These are phyloP conservation scores for Colletotrichum theobromicola DNA, from an alignment of 2,329 filamentous ascomycete species.

Conservation along the genomic window DNA sequence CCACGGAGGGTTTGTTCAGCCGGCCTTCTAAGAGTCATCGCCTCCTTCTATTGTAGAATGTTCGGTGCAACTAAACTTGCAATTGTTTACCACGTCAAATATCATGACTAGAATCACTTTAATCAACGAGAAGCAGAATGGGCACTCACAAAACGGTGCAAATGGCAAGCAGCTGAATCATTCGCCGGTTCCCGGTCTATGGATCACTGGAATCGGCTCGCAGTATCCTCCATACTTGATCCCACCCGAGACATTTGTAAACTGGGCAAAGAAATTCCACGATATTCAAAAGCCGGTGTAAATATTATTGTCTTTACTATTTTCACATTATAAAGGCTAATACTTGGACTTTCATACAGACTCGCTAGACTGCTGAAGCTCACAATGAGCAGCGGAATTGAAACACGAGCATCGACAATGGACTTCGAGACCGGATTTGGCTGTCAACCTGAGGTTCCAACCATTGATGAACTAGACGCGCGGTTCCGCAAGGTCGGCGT, in stretches of 20 bases:
- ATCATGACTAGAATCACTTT: not conserved
- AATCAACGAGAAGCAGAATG: not conserved
- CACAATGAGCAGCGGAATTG: not conserved
- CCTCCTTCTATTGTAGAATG: not conserved
- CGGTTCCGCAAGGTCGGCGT: conserved; percentile 33
- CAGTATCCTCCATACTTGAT: not conserved
- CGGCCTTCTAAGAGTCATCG: not conserved
- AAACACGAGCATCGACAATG: not conserved
- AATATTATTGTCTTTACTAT: not conserved
- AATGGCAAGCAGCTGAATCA: not conserved
- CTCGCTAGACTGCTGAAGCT: not conserved
- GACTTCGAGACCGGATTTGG: not conserved
- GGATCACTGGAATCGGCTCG: conserved; percentile 6
- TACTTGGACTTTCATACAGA: not conserved
- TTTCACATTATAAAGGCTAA: not conserved
- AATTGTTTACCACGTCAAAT: not conserved
- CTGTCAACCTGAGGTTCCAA: conserved; percentile 9
- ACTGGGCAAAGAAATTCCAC: not conserved
- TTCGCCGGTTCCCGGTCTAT: not conserved
- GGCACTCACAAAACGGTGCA: not conserved
- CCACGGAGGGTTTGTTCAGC: not conserved
- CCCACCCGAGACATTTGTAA: not conserved
- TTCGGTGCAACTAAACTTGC: not conserved
- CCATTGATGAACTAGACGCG: conserved; percentile 29
- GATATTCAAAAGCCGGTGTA: not conserved